These are phyloP conservation scores for Persicaria maculosa DNA, from an alignment of 148 eudicot species.

Conservation along the genomic window DNA sequence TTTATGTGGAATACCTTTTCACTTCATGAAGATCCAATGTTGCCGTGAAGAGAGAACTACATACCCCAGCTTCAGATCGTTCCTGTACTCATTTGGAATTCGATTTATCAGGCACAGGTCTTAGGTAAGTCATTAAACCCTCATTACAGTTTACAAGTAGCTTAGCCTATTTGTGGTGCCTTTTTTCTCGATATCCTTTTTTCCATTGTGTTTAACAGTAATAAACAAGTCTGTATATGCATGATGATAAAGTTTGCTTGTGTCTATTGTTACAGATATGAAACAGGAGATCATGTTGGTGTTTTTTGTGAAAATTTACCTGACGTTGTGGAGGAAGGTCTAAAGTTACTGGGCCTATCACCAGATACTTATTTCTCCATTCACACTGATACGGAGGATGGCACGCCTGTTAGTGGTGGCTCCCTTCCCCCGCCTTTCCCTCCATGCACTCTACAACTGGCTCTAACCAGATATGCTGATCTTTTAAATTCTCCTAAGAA, in stretches of 20 bases:
- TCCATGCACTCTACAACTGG: slow-evolving; percentile 68
- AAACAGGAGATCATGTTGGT: slow-evolving; percentile 99
- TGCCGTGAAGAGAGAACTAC: slow-evolving; percentile 87
- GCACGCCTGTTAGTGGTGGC: slow-evolving; percentile 44
- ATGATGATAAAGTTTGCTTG: slow-evolving; percentile 5
- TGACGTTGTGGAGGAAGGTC: slow-evolving; percentile 81
- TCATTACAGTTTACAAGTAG: not conserved
- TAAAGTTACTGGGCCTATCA: slow-evolving; percentile 47
- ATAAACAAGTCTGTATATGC: no score
- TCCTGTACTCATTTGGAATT: slow-evolving; percentile 96
- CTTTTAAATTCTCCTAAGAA: slow-evolving; percentile 80
- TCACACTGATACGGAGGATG: slow-evolving; percentile 77
- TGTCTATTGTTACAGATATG: slow-evolving; percentile 50
- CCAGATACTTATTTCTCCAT: slow-evolving; percentile 72
- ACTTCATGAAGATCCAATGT: slow-evolving; percentile 53
- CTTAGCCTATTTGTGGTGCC: not conserved
- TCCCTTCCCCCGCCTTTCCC: slow-evolving; percentile 87
- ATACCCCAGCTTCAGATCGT: slow-evolving; percentile 82
- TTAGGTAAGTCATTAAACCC: slow-evolving; percentile 39
- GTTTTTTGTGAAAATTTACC: slow-evolving; percentile 75
- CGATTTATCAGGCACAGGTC: slow-evolving; percentile 75
- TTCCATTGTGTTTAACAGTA: not conserved
- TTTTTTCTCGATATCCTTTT: not conserved
- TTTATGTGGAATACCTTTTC: slow-evolving; percentile 13
- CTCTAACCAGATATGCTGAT: slow-evolving; percentile 80